Base-by-base conservation (phyloP, 139 green algal species). In the Coelastrella sp. region DNA sequence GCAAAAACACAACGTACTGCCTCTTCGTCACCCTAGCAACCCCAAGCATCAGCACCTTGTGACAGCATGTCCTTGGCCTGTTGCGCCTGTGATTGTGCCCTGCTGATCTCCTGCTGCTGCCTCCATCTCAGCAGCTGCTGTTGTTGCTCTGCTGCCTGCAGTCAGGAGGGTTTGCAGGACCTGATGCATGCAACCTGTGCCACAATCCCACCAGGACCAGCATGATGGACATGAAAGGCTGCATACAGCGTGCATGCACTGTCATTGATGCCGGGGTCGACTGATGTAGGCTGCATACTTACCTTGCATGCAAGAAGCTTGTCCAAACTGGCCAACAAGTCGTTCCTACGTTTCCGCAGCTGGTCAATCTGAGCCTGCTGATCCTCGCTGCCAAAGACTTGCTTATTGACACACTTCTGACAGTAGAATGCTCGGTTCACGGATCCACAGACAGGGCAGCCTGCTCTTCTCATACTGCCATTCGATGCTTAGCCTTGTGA, bases 341-440 rank as follows among this genome's bases (percentile, higher is more conserved):
- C 80, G 50, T 80, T 30, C 17, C 51, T 62, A 35, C 72, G 80
- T 35, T 50, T 6, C 25, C 66, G 80, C 34, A 79, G 66, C 66
- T 64, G 41, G 23, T 75, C 59, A 41, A 66, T 25, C 4, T 27
- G 80, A 9, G 34, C 30, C 30, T 80, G 43, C 4, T 27, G 11
- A 6, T 43, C 50, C 7, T 85, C 64, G 25, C 34, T 40, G 27
- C 15, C 34, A 59, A 79, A 63, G 3, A 63, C 19, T 7, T 86
- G 60, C 9, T 63, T 71, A 45, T 86, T 80, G n/a, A 86, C 64
- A 41, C 80, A 86, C 21, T 21, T 30, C 4, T 35, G 48, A 38
- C 80, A 86, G 0, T 69, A 38, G 30, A 86, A 86, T 23, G 32
- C 80, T 30, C 66, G 45, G 4, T 86, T 86, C 35, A 3, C 45